phyloP scores from a whole-genome alignment of 169 alveolate species.

The Babesia ovata region DNA sequence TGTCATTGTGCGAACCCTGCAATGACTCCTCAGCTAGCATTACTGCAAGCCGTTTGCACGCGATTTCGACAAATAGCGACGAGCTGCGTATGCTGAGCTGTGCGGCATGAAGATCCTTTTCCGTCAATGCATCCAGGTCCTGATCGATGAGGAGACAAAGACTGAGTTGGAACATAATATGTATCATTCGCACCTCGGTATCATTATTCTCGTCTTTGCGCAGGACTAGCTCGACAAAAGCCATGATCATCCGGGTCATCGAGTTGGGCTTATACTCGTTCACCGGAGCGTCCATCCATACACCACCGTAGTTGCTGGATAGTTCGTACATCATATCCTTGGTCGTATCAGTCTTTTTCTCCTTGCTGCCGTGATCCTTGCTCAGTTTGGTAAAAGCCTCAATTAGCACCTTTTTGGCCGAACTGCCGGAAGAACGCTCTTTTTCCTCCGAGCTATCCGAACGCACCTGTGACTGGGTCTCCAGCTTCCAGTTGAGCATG shows the following conservation, averaged over 20 bases:
- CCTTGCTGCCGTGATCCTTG: conserved; percentile 38
- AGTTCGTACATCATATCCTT: conserved; percentile 68
- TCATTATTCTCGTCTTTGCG: conserved; percentile 35
- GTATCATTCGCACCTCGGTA: conserved; percentile 48
- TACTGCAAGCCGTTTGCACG: conserved; percentile 59
- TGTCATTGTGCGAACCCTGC: conserved; percentile 36
- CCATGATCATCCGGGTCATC: conserved; percentile 44
- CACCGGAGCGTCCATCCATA: conserved; percentile 69
- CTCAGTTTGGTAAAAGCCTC: conserved; percentile 59
- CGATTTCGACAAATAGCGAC: conserved; percentile 46
- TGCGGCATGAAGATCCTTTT: conserved; percentile 21
- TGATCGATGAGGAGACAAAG: conserved; percentile 54
- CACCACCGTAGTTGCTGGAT: conserved; percentile 70
- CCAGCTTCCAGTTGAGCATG: conserved; percentile 75
- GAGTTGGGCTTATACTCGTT: conserved; percentile 66
- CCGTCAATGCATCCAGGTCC: conserved; percentile 46
- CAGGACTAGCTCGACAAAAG: conserved; percentile 50
- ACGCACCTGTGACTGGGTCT: conserved; percentile 39
- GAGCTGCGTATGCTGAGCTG: conserved; percentile 51
- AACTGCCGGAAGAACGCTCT: conserved; percentile 8
- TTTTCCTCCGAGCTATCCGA: conserved; percentile 21
- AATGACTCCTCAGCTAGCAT: conserved; percentile 55
- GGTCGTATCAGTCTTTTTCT: conserved; percentile 26
- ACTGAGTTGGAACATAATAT: conserved; percentile 58
- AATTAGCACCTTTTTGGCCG: conserved; percentile 49